phyloP scores from a whole-genome alignment of 2,329 filamentous ascomycete species.

The Verticillium dahliae region DNA sequence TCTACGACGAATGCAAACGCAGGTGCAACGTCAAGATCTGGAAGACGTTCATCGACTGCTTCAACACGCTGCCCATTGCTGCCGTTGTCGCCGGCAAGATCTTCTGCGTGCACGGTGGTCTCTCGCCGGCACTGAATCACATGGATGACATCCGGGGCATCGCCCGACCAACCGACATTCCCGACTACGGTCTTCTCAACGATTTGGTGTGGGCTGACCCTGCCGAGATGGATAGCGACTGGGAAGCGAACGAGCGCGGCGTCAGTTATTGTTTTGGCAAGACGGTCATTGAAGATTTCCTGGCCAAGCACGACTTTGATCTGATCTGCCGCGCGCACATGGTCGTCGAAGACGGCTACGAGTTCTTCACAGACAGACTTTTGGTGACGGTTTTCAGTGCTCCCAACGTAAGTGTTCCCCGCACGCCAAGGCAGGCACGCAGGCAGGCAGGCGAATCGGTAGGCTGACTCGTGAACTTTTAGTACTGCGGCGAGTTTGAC shows the following conservation, averaged over 20 bases:
- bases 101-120: conserved; percentile 91
- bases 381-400: conserved; percentile 96
- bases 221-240: conserved; percentile 95
- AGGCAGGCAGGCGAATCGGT: neutral
- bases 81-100: conserved; percentile 97
- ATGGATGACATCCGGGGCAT: conserved; percentile 99
- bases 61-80: conserved; percentile 91
- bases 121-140: conserved; percentile 85
- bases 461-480: neutral
- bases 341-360: conserved; percentile 98
- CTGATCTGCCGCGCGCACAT: conserved; percentile 96
- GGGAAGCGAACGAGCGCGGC: conserved; percentile 94
- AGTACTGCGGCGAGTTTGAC: conserved; percentile 98
- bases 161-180: conserved; percentile 90
- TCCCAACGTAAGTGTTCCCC: conserved; percentile 70
- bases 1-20: conserved; percentile 97
- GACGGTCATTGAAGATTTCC: conserved; percentile 94
- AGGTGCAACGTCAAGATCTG: conserved; percentile 95
- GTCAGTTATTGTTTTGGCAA: conserved; percentile 99
- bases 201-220: conserved; percentile 97
- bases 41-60: conserved; percentile 97
- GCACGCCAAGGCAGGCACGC: neutral
- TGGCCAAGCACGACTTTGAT: conserved; percentile 93
- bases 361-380: conserved; percentile 94
- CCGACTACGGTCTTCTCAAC: conserved; percentile 91